Evolutionary conservation across 2,329 filamentous ascomycete genomes (phyloP).

Genomic region (Ophiostoma populinum): DNA sequence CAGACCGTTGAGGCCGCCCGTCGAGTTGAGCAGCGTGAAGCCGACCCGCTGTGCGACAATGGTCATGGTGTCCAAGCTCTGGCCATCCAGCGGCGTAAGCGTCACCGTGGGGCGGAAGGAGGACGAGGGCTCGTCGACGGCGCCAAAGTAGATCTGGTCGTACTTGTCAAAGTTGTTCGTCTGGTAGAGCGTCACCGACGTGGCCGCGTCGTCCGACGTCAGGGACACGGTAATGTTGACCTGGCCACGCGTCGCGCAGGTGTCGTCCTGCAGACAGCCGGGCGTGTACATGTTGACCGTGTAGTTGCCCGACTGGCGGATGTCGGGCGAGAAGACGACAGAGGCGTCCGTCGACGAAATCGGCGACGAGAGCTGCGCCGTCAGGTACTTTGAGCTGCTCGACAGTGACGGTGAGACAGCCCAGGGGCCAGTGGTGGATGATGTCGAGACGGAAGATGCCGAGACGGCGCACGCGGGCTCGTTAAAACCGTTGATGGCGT

Average conservation of each 20-base stretch:
- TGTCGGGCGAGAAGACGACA: constrained; percentile 67
- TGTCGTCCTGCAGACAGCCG: constrained; percentile 65
- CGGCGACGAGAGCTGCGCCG: constrained; percentile 40
- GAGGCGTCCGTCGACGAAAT: constrained; percentile 42
- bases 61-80: constrained; percentile 44
- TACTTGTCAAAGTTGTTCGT: constrained; percentile 97
- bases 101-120: constrained; percentile 70
- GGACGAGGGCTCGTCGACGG: constrained; percentile 55
- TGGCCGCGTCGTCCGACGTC: constrained; percentile 31
- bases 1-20: constrained; percentile 70
- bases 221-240: constrained; percentile 50
- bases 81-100: constrained; percentile 49
- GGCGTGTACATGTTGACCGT: constrained; percentile 83
- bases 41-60: constrained; percentile 81
- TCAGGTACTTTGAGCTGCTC: constrained; percentile 63
- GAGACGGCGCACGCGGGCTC: constrained; percentile 62
- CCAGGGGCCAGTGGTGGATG: constrained; percentile 63
- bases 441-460: constrained; percentile 39
- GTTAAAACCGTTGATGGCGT: constrained; percentile 76
- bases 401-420: constrained; percentile 44
- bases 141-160: constrained; percentile 76
- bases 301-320: constrained; percentile 82
- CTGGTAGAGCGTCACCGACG: constrained; percentile 48
- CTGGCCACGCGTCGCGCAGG: constrained; percentile 58
- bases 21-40: constrained; percentile 57